phyloP scores from a whole-genome alignment of 2,329 filamentous ascomycete genomes.

The Penicillium corylophilum region DNA sequence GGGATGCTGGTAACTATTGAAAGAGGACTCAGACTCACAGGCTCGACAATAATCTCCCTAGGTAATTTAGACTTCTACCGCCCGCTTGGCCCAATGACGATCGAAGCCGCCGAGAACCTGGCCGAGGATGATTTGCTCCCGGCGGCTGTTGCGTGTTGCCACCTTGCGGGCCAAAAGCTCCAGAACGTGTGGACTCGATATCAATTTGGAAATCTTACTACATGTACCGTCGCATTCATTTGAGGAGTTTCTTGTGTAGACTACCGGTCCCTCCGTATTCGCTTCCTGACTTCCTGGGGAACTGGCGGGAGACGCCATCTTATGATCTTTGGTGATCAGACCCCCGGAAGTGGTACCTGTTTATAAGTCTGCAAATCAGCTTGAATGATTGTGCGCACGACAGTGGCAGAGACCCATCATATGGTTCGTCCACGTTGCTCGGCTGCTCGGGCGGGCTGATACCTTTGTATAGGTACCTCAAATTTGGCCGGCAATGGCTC shows the following conservation, averaged over 20 bases:
- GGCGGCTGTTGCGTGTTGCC: conserved; percentile 23
- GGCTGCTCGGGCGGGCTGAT: background rate
- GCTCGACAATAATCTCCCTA: background rate
- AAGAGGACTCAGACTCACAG: conserved; percentile 2
- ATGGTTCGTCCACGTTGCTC: conserved; percentile 1
- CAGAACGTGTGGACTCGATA: conserved; percentile 16
- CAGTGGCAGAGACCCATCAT: background rate
- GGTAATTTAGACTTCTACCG: conserved; percentile 25
- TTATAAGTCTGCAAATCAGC: background rate
- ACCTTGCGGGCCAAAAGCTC: conserved; percentile 19
- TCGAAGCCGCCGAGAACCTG: conserved; percentile 20
- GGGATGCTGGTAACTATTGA: conserved; percentile 11
- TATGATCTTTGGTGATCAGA: conserved; percentile 13
- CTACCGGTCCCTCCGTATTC: background rate
- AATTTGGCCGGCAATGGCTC: background rate
- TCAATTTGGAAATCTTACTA: too few species aligned
- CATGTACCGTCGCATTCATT: too few species aligned
- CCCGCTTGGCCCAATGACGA: conserved; percentile 24
- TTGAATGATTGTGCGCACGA: background rate
- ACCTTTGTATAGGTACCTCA: background rate
- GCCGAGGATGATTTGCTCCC: conserved; percentile 24
- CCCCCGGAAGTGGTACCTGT: conserved; percentile 1
- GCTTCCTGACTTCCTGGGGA: background rate
- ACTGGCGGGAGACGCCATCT: background rate
- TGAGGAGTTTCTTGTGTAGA: background rate